Conservation (phyloP, 2,329 filamentous ascomycete species). For the Curvularia hawaiiensis region DNA sequence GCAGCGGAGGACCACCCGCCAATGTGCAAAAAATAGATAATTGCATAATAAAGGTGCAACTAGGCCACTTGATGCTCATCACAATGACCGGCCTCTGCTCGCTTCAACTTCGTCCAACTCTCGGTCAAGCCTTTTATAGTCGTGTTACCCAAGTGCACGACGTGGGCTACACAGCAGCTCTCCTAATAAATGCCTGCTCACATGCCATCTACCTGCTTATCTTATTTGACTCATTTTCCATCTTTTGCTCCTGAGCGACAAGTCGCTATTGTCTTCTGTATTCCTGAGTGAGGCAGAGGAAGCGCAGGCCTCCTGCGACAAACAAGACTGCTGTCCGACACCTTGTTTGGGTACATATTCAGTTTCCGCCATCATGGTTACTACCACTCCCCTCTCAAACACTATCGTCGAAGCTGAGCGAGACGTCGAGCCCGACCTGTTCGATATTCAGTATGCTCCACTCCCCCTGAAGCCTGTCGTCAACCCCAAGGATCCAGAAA, state of each 20-base stretch:
- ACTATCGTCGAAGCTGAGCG: constrained; percentile 14
- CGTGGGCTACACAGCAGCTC: constrained; percentile 13
- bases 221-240: neutral
- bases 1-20: neutral
- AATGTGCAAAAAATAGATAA: neutral
- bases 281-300: neutral
- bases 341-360: neutral
- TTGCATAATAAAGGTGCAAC: constrained; percentile 1
- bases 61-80: neutral
- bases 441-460: neutral
- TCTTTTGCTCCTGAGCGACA: no score
- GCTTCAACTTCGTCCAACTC: neutral
- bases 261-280: no score
- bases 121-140: neutral
- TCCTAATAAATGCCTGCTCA: neutral
- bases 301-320: neutral
- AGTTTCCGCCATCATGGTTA: neutral
- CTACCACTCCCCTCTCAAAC: neutral
- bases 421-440: constrained; percentile 12
- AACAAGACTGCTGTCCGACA: neutral
- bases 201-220: neutral
- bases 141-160: constrained; percentile 6
- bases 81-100: constrained; percentile 11
- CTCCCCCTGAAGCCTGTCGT: constrained; percentile 7
- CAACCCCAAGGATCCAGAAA: constrained; percentile 36